phyloP scores from a whole-genome alignment of 208 protist genomes.

The Lotmaria passim region DNA sequence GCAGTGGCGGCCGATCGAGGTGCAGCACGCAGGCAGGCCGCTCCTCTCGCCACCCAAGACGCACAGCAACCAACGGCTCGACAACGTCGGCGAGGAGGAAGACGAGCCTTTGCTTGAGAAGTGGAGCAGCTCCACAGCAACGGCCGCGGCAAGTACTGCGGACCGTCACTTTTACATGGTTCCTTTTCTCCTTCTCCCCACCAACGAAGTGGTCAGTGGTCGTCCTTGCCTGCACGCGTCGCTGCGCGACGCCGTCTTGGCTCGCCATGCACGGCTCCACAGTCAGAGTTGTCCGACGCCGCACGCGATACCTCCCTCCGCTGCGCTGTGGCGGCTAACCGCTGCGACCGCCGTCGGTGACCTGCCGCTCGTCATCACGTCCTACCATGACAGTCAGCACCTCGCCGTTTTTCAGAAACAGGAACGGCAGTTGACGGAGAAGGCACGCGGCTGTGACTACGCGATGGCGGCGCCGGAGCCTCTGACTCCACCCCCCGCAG shows the following conservation, averaged over 20 bases:
- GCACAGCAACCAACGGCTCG: not conserved
- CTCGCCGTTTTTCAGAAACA: not conserved
- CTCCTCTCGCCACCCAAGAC: not conserved
- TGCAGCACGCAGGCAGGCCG: not conserved
- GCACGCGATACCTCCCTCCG: not conserved
- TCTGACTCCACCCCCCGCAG: not conserved
- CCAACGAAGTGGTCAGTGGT: constrained; percentile 19
- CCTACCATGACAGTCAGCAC: no score
- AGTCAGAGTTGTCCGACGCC: not conserved
- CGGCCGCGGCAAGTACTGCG: not conserved
- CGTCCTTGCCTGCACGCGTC: constrained; percentile 14
- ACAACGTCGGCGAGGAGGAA: not conserved
- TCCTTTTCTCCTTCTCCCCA: constrained; percentile 62
- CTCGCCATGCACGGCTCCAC: not conserved
- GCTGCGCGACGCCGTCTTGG: not conserved
- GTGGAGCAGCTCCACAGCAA: no score
- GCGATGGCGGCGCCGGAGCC: not conserved
- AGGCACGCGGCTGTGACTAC: not conserved
- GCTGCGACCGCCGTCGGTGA: constrained; percentile 12
- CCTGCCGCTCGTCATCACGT: not conserved
- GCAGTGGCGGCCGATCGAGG: constrained; percentile 69
- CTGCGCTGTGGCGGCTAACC: not conserved
- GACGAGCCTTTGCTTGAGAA: not conserved
- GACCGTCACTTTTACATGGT: constrained; percentile 29
- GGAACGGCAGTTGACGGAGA: not conserved